Evolutionary conservation across 2,329 filamentous ascomycete species (phyloP).

Genomic region (Xylariomycetidae sp.): DNA sequence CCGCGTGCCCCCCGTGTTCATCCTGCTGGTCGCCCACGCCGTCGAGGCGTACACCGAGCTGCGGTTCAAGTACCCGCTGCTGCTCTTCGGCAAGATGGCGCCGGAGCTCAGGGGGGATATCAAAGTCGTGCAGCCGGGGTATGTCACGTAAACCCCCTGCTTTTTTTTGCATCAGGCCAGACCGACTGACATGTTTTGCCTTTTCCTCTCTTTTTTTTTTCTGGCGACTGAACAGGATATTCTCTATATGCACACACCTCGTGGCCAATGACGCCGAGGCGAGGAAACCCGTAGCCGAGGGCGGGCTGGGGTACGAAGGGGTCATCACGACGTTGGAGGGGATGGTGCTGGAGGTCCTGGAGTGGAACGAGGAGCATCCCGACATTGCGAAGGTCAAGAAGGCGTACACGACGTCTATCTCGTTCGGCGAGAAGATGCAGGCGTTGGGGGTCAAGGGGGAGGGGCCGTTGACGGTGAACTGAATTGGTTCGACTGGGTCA

Average conservation of each 20-base stretch:
- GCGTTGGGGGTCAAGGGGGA: too few relatives aligned
- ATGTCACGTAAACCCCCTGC: too few relatives aligned
- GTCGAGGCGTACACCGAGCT: slow-evolving; percentile 33
- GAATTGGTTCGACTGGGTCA: background rate
- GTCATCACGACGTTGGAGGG: slow-evolving; percentile 36
- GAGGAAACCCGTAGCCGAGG: slow-evolving; percentile 26
- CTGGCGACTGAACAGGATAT: too few relatives aligned
- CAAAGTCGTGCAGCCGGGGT: slow-evolving; percentile 34
- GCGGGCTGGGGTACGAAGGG: slow-evolving; percentile 35
- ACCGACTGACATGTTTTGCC: too few relatives aligned
- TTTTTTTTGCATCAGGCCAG: too few relatives aligned
- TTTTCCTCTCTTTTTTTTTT: too few relatives aligned
- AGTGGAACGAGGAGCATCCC: slow-evolving; percentile 36
- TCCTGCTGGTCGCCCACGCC: slow-evolving; percentile 32
- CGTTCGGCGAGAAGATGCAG: slow-evolving; percentile 35
- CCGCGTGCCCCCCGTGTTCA: slow-evolving; percentile 26
- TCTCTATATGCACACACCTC: slow-evolving; percentile 37
- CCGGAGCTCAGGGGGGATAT: slow-evolving; percentile 29
- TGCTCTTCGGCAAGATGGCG: slow-evolving; percentile 20
- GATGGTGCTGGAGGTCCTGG: slow-evolving; percentile 34
- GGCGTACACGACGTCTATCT: slow-evolving; percentile 33
- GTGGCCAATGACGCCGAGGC: slow-evolving; percentile 30
- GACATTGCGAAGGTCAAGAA: slow-evolving; percentile 17
- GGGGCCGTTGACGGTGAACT: too few relatives aligned
- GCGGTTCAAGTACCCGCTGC: slow-evolving; percentile 20